phyloP scores from a whole-genome alignment of 495 filamentous ascomycete genomes.

The Talaromyces nanjingensis region DNA sequence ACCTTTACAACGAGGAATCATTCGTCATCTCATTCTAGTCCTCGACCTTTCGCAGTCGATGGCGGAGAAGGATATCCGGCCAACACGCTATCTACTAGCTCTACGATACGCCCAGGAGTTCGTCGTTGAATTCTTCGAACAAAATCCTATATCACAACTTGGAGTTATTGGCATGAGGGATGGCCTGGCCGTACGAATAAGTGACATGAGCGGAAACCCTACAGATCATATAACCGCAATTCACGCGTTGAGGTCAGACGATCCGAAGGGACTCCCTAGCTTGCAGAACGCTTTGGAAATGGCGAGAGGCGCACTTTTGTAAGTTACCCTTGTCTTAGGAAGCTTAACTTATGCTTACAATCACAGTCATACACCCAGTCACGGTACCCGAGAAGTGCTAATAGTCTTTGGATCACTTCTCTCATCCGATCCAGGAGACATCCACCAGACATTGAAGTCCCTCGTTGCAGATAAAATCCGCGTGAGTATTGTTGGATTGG shows the following conservation, averaged over 20 bases:
- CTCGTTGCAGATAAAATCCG: slow-evolving; percentile 76
- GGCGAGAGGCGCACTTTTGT: slow-evolving; percentile 82
- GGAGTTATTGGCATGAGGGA: slow-evolving; percentile 87
- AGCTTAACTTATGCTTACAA: slow-evolving; percentile 11
- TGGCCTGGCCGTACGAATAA: slow-evolving; percentile 76
- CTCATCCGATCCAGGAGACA: slow-evolving; percentile 88
- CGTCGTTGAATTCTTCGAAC: slow-evolving; percentile 92
- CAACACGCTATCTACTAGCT: slow-evolving; percentile 74
- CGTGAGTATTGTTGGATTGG: slow-evolving; percentile 80
- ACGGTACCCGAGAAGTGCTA: slow-evolving; percentile 87
- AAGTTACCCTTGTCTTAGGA: slow-evolving; percentile 19
- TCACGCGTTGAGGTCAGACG: slow-evolving; percentile 59
- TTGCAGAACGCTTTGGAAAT: slow-evolving; percentile 95
- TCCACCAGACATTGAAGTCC: slow-evolving; percentile 76
- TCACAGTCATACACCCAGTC: slow-evolving; percentile 74
- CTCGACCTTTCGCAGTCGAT: slow-evolving; percentile 93
- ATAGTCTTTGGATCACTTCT: slow-evolving; percentile 88
- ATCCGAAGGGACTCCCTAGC: slow-evolving; percentile 83
- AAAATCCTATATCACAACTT: slow-evolving; percentile 97
- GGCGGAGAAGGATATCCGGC: slow-evolving; percentile 88
- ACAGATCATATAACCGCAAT: slow-evolving; percentile 78
- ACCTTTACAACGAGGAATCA: slow-evolving; percentile 91
- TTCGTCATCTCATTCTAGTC: slow-evolving; percentile 85
- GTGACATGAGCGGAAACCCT: slow-evolving; percentile 86
- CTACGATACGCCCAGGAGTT: slow-evolving; percentile 83